A percentile compares a stretch with the other conserved stretches of the same genome.
Conservation (phyloP, 106 monocot species). For the Platanthera guangdongensis region DNA sequence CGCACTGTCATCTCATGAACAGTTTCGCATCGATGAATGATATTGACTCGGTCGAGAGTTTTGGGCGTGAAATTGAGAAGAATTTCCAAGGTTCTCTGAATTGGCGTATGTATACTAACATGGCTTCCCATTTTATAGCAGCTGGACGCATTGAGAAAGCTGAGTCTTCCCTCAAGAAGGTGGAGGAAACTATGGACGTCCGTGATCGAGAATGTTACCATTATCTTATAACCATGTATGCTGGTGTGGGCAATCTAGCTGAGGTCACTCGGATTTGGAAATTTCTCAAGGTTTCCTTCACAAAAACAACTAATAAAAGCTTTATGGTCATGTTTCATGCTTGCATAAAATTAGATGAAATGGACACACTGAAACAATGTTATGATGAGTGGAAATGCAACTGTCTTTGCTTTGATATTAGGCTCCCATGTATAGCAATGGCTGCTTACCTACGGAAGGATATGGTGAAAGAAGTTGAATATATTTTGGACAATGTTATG, state of each 20-base stretch:
- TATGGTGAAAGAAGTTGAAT: conserved; percentile 37
- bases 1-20: conserved; percentile 35
- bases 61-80: conserved; percentile 20
- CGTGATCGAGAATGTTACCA: conserved; percentile 36
- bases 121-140: conserved; percentile 39
- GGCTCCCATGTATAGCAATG: conserved; percentile 40
- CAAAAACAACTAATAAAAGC: conserved; percentile 40
- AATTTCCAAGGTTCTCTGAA: neutral
- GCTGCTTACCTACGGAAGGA: conserved; percentile 39
- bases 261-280: conserved; percentile 66
- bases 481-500: conserved; percentile 22
- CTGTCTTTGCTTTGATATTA: conserved; percentile 24
- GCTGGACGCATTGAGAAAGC: conserved; percentile 36
- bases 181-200: conserved; percentile 39
- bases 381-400: conserved; percentile 47
- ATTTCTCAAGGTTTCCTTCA: conserved; percentile 26
- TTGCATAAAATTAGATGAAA: conserved; percentile 36
- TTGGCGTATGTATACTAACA: conserved; percentile 31
- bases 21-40: conserved; percentile 24
- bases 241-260: conserved; percentile 29
- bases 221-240: conserved; percentile 48
- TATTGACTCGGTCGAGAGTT: conserved; percentile 29
- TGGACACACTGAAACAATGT: conserved; percentile 31
- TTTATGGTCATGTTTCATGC: conserved; percentile 40
- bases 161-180: conserved; percentile 38